Evolutionary conservation across 768 basidiomycete genomes (phyloP).

Genomic region (Termitomyces sp.): DNA sequence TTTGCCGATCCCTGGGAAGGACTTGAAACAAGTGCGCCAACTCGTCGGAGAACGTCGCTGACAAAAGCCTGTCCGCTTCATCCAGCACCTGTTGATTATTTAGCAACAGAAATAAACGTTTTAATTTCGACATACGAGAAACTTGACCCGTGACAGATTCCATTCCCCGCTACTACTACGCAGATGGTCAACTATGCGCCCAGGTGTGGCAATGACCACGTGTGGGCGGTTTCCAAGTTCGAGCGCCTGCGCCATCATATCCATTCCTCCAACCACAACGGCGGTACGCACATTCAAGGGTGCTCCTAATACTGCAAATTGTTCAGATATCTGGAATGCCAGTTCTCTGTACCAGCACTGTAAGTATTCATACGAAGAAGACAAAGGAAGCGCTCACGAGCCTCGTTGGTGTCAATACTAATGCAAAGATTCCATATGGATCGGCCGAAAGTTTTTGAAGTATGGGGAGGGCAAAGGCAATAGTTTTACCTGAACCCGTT

Average conservation of each 20-base stretch:
- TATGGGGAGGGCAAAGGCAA: constrained; percentile 95
- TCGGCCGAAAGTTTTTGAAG: constrained; percentile 83
- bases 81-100: constrained; percentile 69
- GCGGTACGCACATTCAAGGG: constrained; percentile 79
- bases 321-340: constrained; percentile 96
- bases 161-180: constrained; percentile 76
- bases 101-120: no score
- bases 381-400: constrained; percentile 28
- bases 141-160: constrained; percentile 82
- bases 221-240: constrained; percentile 86
- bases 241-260: constrained; percentile 92
- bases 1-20: constrained; percentile 87
- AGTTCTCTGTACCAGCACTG: constrained; percentile 60
- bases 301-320: constrained; percentile 87
- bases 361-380: neutral
- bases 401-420: constrained; percentile 95
- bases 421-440: constrained; percentile 92
- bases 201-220: constrained; percentile 93
- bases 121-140: constrained; percentile 57
- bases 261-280: constrained; percentile 97
- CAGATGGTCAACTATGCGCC: constrained; percentile 89
- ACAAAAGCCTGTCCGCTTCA: constrained; percentile 92
- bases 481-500: constrained; percentile 97
- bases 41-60: constrained; percentile 86
- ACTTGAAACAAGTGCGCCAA: constrained; percentile 71